These are phyloP conservation scores for Sambucus nigra DNA, from an alignment of 129 eudicot genomes.

Conservation along the genomic window DNA sequence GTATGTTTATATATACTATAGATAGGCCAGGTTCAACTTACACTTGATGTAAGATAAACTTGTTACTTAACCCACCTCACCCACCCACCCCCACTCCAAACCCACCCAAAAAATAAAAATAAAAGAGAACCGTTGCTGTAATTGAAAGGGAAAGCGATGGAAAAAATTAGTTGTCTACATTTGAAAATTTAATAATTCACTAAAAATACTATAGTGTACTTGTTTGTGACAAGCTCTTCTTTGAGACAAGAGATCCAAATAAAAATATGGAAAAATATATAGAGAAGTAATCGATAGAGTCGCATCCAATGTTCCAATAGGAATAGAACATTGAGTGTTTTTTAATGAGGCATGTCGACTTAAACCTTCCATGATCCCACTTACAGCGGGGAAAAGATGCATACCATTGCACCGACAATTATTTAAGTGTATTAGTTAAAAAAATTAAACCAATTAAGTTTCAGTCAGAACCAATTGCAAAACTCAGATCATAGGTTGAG, in stretches of 20 bases:
- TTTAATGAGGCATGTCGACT: conserved; percentile 89
- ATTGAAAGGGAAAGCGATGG: too few relatives aligned
- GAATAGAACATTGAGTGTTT: conserved; percentile 97
- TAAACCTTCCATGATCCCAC: conserved; percentile 99
- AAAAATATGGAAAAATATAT: conserved; percentile 64
- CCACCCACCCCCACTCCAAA: too few relatives aligned
- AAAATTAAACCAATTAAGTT: background rate
- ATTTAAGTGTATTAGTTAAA: conserved; percentile 15
- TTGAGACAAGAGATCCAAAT: conserved; percentile 84
- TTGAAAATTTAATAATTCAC: too few relatives aligned
- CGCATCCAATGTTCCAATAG: conserved; percentile 88
- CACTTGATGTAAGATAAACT: too few relatives aligned
- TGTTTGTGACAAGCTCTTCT: conserved; percentile 89
- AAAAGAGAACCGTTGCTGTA: too few relatives aligned
- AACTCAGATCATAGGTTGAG: too few relatives aligned
- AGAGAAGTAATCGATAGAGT: conserved; percentile 56
- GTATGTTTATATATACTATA: too few relatives aligned
- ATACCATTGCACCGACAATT: conserved; percentile 78
- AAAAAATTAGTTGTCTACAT: too few relatives aligned
- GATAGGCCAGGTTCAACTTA: too few relatives aligned
- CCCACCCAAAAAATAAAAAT: too few relatives aligned
- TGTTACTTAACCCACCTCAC: too few relatives aligned
- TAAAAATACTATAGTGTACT: conserved; percentile 26
- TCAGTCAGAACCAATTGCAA: background rate
- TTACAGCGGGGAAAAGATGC: conserved; percentile 98